phyloP scores from a whole-genome alignment of 805 yeast species.

The Kockiozyma suomiensis region DNA sequence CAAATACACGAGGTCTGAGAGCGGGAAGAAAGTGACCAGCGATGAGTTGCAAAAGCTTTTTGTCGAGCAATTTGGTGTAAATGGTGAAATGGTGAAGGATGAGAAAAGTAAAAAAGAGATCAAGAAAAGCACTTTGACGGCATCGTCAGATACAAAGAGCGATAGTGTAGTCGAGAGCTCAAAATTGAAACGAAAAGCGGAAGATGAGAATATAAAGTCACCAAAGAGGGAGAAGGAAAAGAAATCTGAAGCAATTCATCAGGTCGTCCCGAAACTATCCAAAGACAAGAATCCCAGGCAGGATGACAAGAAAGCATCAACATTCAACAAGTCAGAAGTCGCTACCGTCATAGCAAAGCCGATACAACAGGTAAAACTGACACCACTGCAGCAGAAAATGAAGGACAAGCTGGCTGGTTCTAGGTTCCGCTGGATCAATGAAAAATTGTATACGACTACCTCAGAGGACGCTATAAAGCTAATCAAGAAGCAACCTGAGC shows the following conservation, averaged over 20 bases:
- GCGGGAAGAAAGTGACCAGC: constrained; percentile 13
- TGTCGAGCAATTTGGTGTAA: constrained; percentile 15
- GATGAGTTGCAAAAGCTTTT: constrained; percentile 27
- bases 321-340: background rate
- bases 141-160: too few relatives aligned
- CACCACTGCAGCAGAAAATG: constrained; percentile 94
- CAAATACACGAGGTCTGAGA: constrained; percentile 1
- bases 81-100: constrained; percentile 15
- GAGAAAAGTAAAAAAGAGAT: background rate
- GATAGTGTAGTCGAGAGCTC: background rate
- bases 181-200: background rate
- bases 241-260: background rate
- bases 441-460: constrained; percentile 85
- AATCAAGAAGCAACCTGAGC: constrained; percentile 76
- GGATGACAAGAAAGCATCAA: background rate
- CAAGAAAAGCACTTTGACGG: background rate
- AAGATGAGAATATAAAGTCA: background rate
- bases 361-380: constrained; percentile 50
- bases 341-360: background rate
- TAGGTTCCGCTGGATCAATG: constrained; percentile 97
- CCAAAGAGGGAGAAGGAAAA: background rate
- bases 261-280: background rate
- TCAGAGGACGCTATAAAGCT: constrained; percentile 76
- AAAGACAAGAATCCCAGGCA: background rate
- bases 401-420: constrained; percentile 93